A percentile compares a stretch with the other conserved stretches of the same genome.
Evolutionary conservation across 176 grass and related monocot genomes (phyloP).

Genomic region (Oryza glumipatula): DNA sequence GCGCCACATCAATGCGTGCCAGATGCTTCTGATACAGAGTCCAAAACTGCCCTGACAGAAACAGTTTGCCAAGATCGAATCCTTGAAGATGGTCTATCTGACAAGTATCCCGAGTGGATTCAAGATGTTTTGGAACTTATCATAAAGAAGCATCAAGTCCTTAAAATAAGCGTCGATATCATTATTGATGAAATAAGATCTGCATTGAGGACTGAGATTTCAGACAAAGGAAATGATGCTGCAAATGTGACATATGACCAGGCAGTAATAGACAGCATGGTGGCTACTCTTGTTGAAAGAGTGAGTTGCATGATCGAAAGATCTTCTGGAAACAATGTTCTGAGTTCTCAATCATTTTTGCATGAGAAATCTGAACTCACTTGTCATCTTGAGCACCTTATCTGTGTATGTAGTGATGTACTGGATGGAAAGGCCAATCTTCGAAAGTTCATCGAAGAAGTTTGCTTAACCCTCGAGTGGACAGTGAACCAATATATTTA

Average conservation of each 20-base stretch:
- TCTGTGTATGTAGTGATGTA: conserved; percentile 48
- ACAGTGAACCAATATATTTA: conserved; percentile 47
- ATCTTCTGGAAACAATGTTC: conserved; percentile 28
- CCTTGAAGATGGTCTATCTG: conserved; percentile 36
- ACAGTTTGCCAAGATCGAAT: conserved; percentile 17
- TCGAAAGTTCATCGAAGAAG: conserved; percentile 39
- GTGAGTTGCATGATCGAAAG: conserved; percentile 33
- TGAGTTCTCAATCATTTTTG: conserved; percentile 22
- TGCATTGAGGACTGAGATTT: conserved; percentile 44
- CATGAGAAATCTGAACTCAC: conserved; percentile 50
- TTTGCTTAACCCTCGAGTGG: conserved; percentile 52
- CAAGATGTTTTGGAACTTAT: conserved; percentile 65
- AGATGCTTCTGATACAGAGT: conserved; percentile 16
- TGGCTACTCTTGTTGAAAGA: conserved; percentile 35
- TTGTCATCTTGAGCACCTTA: conserved; percentile 39
- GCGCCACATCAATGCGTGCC: conserved; percentile 1
- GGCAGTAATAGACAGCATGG: conserved; percentile 28
- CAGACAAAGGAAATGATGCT: background rate
- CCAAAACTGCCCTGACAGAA: conserved; percentile 10
- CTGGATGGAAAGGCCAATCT: conserved; percentile 49
- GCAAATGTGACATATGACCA: conserved; percentile 22
- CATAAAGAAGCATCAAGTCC: conserved; percentile 61
- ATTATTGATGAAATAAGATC: conserved; percentile 65
- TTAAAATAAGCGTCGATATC: conserved; percentile 39
- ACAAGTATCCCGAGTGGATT: conserved; percentile 56